Evolutionary conservation across 1,284 basidiomycete species (phyloP).

Genomic region (Veloporphyrellus conicus): DNA sequence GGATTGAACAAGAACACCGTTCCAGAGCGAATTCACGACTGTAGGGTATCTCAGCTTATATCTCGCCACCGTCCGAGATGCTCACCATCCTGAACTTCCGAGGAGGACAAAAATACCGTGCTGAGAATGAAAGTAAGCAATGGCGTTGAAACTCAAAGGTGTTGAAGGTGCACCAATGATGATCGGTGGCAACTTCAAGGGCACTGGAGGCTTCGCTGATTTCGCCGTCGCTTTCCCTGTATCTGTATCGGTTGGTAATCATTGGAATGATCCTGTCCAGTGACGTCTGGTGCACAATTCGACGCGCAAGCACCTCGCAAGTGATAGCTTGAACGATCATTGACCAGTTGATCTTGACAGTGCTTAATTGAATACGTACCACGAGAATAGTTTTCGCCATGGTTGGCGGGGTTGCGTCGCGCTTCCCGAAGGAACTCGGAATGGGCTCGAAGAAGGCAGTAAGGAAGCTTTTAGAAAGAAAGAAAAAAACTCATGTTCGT

Average conservation of each 20-base stretch:
- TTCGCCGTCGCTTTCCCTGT: conserved; percentile 66
- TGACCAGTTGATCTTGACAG: background rate
- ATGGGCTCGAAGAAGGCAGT: conserved; percentile 76
- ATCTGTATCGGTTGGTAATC: conserved; percentile 76
- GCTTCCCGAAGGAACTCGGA: conserved; percentile 76
- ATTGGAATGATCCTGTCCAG: conserved; percentile 62
- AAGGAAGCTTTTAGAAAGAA: conserved; percentile 58
- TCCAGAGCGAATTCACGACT: conserved; percentile 76
- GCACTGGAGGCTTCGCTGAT: conserved; percentile 28
- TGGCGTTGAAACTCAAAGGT: background rate
- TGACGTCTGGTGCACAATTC: conserved; percentile 67
- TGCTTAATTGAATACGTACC: conserved; percentile 40
- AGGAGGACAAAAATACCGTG: conserved; percentile 81
- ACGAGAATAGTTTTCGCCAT: conserved; percentile 79
- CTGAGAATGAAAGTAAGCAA: conserved; percentile 35
- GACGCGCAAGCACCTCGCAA: conserved; percentile 84
- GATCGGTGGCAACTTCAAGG: conserved; percentile 36
- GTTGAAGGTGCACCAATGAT: conserved; percentile 57
- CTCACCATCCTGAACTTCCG: conserved; percentile 78
- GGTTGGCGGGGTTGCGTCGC: conserved; percentile 72
- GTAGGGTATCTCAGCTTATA: conserved; percentile 6
- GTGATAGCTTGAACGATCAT: conserved; percentile 53
- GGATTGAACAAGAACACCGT: conserved; percentile 74
- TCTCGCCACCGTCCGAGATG: background rate
- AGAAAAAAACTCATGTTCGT: background rate